Evolutionary conservation across 495 filamentous ascomycete species (phyloP), one percentile per base, ranked within the genome.

Genomic region (Penicillium bialowiezense): DNA sequence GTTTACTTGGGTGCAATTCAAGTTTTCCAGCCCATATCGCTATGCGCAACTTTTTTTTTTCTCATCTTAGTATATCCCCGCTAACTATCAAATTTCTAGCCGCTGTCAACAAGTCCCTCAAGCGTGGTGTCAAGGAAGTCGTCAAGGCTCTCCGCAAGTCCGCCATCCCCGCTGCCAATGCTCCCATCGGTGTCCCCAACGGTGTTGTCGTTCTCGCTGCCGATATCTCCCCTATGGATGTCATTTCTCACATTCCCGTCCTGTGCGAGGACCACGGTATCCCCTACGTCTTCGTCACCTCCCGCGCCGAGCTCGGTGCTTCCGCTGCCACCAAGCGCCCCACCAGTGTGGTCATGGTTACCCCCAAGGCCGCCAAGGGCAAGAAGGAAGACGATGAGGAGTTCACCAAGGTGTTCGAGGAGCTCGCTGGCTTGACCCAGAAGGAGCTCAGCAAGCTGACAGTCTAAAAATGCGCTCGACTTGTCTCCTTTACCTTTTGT

Each of bases 101-200:
- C 42, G 89, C 90, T 50, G 96, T 95, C 72, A 81, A 88, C 73
- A 93, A 91, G 73, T 83, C 87, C 49, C 86, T 99, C 69, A 90
- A 92, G 73, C 91, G 95, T 62, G 93, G 93, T 71, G 92, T 97
- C 34, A 97, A 97, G 73, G 93, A 99, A 74, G 90, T 93, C 65
- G 89, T 96, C 73, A 99, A 99, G 77, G 82, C 90, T 17, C 86
- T 99, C 59, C 88, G 91, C 69, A 96, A 96, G 74, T 88, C 87
- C 5, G 79, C 89, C 46, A 69, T 81, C 39, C 65, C 71, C 46
- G 69, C 70, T 26, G 71, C 78, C 52, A 77, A 81, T 41, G 75
- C 75, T 17, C 57, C 72, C 46, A 63, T 74, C 59, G 54, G 75
- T 10, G 60, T 77, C 15, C 81, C 83, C 49, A 76, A 78, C 41